Conservation (phyloP, 345 rosid species). For the Isatis tinctoria region DNA sequence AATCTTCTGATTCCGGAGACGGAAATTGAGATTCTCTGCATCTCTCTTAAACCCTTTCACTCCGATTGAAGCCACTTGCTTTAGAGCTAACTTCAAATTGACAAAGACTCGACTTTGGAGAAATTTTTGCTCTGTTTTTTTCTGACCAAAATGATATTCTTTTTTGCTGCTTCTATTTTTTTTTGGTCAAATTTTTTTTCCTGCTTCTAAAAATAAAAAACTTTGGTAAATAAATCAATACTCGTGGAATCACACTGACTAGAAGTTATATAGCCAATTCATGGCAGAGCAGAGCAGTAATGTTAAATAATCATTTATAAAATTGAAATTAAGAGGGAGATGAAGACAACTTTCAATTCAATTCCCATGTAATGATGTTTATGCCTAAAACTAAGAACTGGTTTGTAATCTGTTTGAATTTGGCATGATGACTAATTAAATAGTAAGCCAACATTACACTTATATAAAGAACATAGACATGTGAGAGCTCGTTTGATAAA, state of each 20-base stretch:
- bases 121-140: not conserved
- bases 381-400: not conserved
- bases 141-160: not conserved
- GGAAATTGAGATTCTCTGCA: slow-evolving; percentile 15
- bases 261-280: not conserved
- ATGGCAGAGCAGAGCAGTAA: not conserved
- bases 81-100: not conserved
- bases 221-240: no score
- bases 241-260: not conserved
- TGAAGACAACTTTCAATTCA: not conserved
- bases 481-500: not conserved
- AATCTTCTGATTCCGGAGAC: slow-evolving; percentile 23
- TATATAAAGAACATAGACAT: not conserved
- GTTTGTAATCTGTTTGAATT: not conserved
- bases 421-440: not conserved
- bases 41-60: not conserved
- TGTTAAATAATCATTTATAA: not conserved
- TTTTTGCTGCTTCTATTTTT: no score
- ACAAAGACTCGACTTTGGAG: not conserved
- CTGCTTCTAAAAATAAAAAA: no score
- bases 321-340: not conserved
- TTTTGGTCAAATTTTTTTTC: no score
- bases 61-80: not conserved
- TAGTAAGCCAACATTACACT: not conserved
- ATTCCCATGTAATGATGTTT: not conserved